These are phyloP conservation scores for Raphanus sativus DNA, from an alignment of 345 rosid genomes.

Conservation along the genomic window DNA sequence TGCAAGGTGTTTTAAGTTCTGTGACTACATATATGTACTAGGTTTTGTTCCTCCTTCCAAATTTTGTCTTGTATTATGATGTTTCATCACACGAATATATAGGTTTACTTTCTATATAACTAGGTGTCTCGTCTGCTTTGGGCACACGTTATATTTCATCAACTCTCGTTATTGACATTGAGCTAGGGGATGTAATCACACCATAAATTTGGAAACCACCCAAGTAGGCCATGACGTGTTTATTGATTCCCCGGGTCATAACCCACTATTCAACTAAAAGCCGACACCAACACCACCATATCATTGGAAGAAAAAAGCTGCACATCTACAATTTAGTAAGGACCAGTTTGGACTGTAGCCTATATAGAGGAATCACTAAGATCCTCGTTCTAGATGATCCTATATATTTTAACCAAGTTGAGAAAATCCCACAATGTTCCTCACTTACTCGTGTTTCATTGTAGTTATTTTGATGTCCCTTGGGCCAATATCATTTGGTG, in stretches of 20 bases:
- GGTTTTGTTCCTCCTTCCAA: not conserved
- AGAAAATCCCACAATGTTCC: not conserved
- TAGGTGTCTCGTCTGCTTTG: not conserved
- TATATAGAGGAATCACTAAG: not conserved
- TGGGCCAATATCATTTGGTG: not conserved
- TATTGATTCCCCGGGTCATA: not conserved
- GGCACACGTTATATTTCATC: not conserved
- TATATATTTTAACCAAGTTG: not conserved
- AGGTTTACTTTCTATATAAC: not conserved
- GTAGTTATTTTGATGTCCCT: not conserved
- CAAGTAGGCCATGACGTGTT: not conserved
- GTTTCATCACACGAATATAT: not conserved
- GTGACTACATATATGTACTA: not conserved
- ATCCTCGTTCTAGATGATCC: not conserved
- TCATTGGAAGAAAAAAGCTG: not conserved
- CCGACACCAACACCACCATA: not conserved
- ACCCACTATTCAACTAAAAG: not conserved
- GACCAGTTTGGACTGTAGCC: not conserved
- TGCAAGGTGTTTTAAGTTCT: not conserved
- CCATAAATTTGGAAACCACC: not conserved
- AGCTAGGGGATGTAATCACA: not conserved
- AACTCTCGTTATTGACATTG: not conserved
- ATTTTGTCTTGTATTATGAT: not conserved
- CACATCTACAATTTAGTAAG: not conserved
- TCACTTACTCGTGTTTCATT: not conserved